These are phyloP conservation scores for Sarcodon sp. DNA, from an alignment of 768 basidiomycete genomes.

Conservation along the genomic window DNA sequence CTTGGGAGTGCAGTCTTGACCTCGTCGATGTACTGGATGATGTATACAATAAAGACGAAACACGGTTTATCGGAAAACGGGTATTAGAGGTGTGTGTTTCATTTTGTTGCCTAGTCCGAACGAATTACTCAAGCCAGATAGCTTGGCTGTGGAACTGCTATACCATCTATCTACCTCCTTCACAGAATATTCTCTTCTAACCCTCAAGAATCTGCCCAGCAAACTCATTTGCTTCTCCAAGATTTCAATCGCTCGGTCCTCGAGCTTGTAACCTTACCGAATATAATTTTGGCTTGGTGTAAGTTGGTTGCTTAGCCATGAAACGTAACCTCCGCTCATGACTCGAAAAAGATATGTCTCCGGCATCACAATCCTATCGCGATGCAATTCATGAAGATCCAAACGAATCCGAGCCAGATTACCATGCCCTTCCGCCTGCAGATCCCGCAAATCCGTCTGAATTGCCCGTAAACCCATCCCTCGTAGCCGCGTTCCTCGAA, in stretches of 20 bases:
- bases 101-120: neutral
- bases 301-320: slow-evolving; percentile 16
- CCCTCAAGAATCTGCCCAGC: slow-evolving; percentile 9
- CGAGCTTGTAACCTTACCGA: slow-evolving; percentile 68
- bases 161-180: slow-evolving; percentile 72
- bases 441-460: slow-evolving; percentile 34
- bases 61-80: slow-evolving; percentile 31
- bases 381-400: slow-evolving; percentile 8
- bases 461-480: slow-evolving; percentile 48
- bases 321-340: neutral
- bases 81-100: slow-evolving; percentile 54
- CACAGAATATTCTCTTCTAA: slow-evolving; percentile 36
- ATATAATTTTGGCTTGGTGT: slow-evolving; percentile 77
- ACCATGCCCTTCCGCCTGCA: slow-evolving; percentile 13
- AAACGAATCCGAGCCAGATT: slow-evolving; percentile 2
- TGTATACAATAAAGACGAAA: slow-evolving; percentile 11
- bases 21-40: slow-evolving; percentile 54
- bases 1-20: slow-evolving; percentile 94
- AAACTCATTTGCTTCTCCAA: slow-evolving; percentile 65
- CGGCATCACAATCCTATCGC: slow-evolving; percentile 38
- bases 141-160: slow-evolving; percentile 89
- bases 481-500: slow-evolving; percentile 49
- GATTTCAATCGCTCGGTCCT: slow-evolving; percentile 85
- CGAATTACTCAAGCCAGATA: slow-evolving; percentile 16
- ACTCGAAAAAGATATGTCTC: slow-evolving; percentile 39